Percentiles rank a stretch among this genome's conserved stretches.
These are phyloP conservation scores for Aegilops speltoides DNA, from an alignment of 176 grass and related monocot genomes.

Conservation along the genomic window DNA sequence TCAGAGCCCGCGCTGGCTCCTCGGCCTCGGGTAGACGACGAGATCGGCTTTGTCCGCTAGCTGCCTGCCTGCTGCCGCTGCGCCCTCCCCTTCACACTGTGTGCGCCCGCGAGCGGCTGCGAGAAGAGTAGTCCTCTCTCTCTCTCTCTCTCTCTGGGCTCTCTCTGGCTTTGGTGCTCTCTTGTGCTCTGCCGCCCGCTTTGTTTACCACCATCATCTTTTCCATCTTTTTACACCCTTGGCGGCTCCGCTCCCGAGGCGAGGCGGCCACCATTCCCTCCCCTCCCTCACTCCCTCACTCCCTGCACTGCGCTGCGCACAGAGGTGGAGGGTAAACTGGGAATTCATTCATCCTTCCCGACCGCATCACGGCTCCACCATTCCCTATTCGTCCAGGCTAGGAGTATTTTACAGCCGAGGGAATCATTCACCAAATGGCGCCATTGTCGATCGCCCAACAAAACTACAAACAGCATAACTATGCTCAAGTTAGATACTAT, in stretches of 20 bases:
- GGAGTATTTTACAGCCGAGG: not conserved
- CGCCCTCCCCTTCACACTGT: not conserved
- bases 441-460: not conserved
- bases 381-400: not conserved
- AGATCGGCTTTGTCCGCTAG: conserved; percentile 25
- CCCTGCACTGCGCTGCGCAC: not conserved
- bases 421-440: not conserved
- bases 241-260: conserved; percentile 40
- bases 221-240: conserved; percentile 11
- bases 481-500: too few relatives aligned
- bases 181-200: conserved; percentile 18
- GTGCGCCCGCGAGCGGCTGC: not conserved
- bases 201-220: conserved; percentile 16
- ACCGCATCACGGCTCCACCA: not conserved
- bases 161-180: not conserved
- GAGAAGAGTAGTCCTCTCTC: not conserved
- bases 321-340: conserved; percentile 39
- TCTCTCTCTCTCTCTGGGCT: not conserved
- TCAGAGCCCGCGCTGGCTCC: not conserved
- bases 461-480: too few relatives aligned
- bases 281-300: too few relatives aligned
- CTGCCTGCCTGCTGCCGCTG: conserved; percentile 2
- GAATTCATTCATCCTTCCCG: not conserved
- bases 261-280: conserved; percentile 57
- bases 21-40: not conserved